Conservation (phyloP, 2,329 filamentous ascomycete genomes). For the Colletotrichum salicis region DNA sequence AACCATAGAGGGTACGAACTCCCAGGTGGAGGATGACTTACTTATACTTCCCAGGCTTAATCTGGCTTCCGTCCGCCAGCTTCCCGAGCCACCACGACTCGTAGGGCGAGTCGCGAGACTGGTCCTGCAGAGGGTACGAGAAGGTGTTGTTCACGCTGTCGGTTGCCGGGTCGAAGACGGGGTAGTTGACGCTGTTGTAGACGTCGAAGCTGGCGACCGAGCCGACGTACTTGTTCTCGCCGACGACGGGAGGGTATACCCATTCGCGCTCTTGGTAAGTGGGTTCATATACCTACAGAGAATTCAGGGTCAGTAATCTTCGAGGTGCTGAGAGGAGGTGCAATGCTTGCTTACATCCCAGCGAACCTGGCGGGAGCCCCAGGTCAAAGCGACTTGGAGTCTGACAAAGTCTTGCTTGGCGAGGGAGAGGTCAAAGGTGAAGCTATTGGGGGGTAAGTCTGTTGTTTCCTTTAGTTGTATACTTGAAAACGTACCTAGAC, state of each 20-base stretch:
- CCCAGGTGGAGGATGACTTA: slow-evolving; percentile 31
- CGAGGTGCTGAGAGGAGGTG: neutral
- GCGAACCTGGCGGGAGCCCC: slow-evolving; percentile 42
- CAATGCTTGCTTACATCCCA: slow-evolving; percentile 38
- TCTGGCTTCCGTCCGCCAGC: slow-evolving; percentile 53
- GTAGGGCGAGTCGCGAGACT: slow-evolving; percentile 46
- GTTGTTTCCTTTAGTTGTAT: too few relatives aligned
- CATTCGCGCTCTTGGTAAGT: slow-evolving; percentile 52
- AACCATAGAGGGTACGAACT: neutral
- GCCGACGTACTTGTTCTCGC: slow-evolving; percentile 53
- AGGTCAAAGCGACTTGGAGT: slow-evolving; percentile 38
- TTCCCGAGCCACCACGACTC: slow-evolving; percentile 56
- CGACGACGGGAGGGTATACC: slow-evolving; percentile 53
- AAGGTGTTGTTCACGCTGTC: slow-evolving; percentile 51
- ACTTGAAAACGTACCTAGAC: neutral
- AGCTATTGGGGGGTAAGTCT: neutral
- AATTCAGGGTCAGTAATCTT: neutral
- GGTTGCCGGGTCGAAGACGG: slow-evolving; percentile 44
- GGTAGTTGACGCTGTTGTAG: slow-evolving; percentile 27
- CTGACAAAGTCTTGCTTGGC: slow-evolving; percentile 42
- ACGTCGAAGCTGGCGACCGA: slow-evolving; percentile 48
- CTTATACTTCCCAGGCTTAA: slow-evolving; percentile 54
- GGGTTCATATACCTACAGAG: slow-evolving; percentile 47
- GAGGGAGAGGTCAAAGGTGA: slow-evolving; percentile 40
- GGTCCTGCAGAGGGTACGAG: slow-evolving; percentile 49